A percentile compares a stretch with the other conserved stretches of the same genome.
Evolutionary conservation across 2,329 filamentous ascomycete genomes (phyloP).

Genomic region (Pseudogymnoascus sp.): DNA sequence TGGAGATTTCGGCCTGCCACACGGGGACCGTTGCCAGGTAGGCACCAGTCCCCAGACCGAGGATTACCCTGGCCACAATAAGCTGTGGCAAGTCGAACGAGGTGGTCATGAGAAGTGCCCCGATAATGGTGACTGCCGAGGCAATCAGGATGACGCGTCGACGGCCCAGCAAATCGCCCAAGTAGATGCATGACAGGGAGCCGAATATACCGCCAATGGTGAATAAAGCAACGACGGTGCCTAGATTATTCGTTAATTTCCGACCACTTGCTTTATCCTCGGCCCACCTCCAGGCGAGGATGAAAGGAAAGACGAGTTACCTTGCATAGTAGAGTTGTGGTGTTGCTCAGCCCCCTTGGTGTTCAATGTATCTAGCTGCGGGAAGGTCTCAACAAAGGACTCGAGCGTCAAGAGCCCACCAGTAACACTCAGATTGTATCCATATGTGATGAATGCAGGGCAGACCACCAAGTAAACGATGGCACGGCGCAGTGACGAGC

Average conservation of each 20-base stretch:
- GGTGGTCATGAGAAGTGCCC: slow-evolving; percentile 39
- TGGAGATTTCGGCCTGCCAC: slow-evolving; percentile 52
- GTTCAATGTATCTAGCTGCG: slow-evolving; percentile 31
- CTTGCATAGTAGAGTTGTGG: not conserved
- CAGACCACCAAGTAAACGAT: slow-evolving; percentile 32
- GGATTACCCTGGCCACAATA: slow-evolving; percentile 42
- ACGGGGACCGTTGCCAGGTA: slow-evolving; percentile 41
- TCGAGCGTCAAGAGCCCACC: slow-evolving; percentile 24
- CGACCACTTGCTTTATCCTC: too few relatives aligned
- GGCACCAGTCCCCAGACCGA: slow-evolving; percentile 42
- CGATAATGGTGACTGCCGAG: slow-evolving; percentile 48
- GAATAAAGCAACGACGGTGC: slow-evolving; percentile 33
- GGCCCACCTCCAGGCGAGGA: too few relatives aligned
- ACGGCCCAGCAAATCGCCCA: slow-evolving; percentile 46
- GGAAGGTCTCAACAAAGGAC: slow-evolving; percentile 28
- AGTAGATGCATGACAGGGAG: slow-evolving; percentile 29
- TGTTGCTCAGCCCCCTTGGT: not conserved
- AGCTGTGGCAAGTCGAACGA: slow-evolving; percentile 43
- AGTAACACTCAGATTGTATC: slow-evolving; percentile 34
- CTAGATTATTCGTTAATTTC: slow-evolving; percentile 11
- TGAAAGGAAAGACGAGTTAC: not conserved
- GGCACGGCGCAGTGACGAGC: not conserved
- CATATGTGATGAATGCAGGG: slow-evolving; percentile 34
- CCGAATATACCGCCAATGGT: slow-evolving; percentile 34
- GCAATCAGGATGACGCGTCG: slow-evolving; percentile 50